These are phyloP conservation scores for Ilex paraguariensis DNA, from an alignment of 305 asterid genomes.

Conservation along the genomic window DNA sequence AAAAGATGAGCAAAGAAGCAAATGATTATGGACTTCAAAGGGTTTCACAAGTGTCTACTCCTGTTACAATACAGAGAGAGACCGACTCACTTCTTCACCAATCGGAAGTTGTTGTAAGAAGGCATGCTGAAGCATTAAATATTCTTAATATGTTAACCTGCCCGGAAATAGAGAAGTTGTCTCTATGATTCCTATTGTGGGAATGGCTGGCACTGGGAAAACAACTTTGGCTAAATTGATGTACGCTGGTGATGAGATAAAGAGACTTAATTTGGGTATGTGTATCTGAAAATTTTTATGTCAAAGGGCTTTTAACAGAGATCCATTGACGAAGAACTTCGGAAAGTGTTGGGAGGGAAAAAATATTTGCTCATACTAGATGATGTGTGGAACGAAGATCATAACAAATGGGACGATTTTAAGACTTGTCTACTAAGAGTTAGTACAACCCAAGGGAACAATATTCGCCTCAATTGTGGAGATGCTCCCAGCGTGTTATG, in stretches of 20 bases:
- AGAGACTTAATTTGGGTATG: not conserved
- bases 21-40: not conserved
- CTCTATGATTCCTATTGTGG: not conserved
- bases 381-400: slow-evolving; percentile 13
- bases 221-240: not conserved
- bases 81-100: not conserved
- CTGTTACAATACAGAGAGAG: not conserved
- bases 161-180: not conserved
- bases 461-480: not conserved
- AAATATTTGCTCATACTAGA: slow-evolving; percentile 10
- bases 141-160: not conserved
- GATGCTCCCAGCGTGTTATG: not conserved
- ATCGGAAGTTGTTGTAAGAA: not conserved
- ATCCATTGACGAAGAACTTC: not conserved
- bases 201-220: not conserved
- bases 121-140: not conserved
- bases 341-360: not conserved
- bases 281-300: too few relatives aligned
- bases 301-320: too few relatives aligned
- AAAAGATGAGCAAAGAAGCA: not conserved
- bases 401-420: not conserved
- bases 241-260: not conserved
- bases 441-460: not conserved
- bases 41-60: fast-evolving
- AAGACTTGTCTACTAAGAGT: not conserved